phyloP scores from a whole-genome alignment of 108 stramenopile genomes.

The Schizochytrium sp. region DNA sequence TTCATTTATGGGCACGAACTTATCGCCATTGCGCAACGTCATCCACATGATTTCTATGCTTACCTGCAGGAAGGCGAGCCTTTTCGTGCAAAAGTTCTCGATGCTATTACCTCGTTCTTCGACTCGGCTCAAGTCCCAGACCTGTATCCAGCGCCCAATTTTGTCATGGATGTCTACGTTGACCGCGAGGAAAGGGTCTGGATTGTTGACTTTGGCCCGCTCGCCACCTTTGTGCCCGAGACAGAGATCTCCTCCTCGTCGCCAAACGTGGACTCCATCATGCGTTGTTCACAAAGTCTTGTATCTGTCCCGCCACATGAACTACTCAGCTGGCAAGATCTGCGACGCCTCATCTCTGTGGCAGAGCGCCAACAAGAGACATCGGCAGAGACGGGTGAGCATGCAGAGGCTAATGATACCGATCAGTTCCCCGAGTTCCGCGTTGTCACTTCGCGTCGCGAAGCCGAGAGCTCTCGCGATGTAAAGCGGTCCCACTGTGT shows the following conservation, averaged over 20 bases:
- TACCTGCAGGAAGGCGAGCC: neutral
- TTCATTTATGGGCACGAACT: slow-evolving; percentile 63
- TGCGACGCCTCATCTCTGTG: neutral
- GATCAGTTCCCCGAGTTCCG: neutral
- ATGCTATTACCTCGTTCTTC: neutral
- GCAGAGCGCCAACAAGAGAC: neutral
- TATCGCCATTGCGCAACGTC: slow-evolving; percentile 18
- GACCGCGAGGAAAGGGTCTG: neutral
- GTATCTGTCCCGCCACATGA: neutral
- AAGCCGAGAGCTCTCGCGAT: neutral
- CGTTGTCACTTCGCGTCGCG: neutral
- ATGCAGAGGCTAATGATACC: no score
- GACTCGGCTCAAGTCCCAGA: neutral
- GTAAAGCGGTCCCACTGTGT: neutral
- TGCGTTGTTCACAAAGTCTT: neutral
- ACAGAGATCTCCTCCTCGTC: neutral
- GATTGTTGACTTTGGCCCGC: slow-evolving; percentile 11
- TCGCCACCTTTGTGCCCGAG: neutral
- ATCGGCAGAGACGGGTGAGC: no score
- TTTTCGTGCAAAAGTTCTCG: neutral
- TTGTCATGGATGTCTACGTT: neutral
- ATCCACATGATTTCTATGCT: neutral
- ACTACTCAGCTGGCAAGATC: neutral
- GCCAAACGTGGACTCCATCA: neutral
- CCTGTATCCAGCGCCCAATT: neutral